phyloP scores from a whole-genome alignment of 1,284 basidiomycete genomes.

The Pseudozyma flocculosa region DNA sequence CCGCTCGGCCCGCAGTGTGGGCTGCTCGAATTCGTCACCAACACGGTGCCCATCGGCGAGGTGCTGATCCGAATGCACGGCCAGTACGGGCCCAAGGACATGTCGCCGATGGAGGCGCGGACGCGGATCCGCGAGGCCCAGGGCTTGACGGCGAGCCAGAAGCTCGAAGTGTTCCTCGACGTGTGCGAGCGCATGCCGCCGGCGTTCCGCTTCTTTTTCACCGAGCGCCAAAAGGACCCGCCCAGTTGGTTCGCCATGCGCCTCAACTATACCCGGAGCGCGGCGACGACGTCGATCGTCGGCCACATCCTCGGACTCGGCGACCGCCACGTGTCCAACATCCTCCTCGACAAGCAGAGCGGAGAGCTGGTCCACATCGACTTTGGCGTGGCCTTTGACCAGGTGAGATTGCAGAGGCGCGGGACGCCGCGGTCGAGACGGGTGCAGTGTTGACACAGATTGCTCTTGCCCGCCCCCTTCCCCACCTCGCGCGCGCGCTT shows the following conservation, averaged over 20 bases:
- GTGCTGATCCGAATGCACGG: conserved; percentile 70
- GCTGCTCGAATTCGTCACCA: conserved; percentile 84
- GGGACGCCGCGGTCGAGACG: too few species aligned
- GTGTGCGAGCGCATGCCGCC: conserved; percentile 70
- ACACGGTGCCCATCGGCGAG: conserved; percentile 69
- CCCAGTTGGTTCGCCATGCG: conserved; percentile 92
- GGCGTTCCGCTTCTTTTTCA: conserved; percentile 92
- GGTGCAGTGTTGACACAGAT: too few species aligned
- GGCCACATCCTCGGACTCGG: conserved; percentile 90
- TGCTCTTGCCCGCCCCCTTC: too few species aligned
- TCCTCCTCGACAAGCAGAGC: conserved; percentile 77
- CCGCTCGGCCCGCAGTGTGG: conserved; percentile 80
- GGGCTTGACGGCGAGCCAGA: conserved; percentile 15
- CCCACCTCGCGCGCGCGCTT: too few species aligned
- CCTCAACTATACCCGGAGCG: conserved; percentile 83
- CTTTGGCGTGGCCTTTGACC: conserved; percentile 93
- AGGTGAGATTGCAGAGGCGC: conserved; percentile 41
- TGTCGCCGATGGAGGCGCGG: conserved; percentile 32
- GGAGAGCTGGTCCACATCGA: conserved; percentile 95
- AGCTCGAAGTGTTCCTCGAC: conserved; percentile 62
- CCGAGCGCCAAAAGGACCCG: conserved; percentile 80
- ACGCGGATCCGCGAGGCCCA: conserved; percentile 21
- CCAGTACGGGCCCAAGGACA: conserved; percentile 25
- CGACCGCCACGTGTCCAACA: conserved; percentile 89
- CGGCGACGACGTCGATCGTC: conserved; percentile 90